Percentiles rank a stretch among this genome's conserved stretches.
Evolutionary conservation across 75 land plant species (phyloP).

Genomic region (Picea glauca): DNA sequence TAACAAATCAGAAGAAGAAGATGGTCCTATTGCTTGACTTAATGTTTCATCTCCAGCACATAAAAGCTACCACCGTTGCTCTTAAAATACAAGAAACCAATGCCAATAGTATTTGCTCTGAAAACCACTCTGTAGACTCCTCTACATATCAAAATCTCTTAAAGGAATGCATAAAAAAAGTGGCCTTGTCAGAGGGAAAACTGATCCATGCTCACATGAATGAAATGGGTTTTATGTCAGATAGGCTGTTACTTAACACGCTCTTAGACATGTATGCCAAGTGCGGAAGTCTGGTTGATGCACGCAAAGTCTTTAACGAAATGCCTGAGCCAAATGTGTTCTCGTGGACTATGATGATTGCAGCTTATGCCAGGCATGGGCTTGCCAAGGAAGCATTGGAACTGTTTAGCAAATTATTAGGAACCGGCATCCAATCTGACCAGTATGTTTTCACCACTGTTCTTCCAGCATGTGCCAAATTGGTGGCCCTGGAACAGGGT

Average conservation of each 20-base stretch:
- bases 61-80: too few relatives aligned
- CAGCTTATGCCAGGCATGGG: not conserved
- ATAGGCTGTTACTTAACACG: not conserved
- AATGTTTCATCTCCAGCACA: too few relatives aligned
- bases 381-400: not conserved
- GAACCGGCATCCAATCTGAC: not conserved
- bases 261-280: conserved; percentile 7
- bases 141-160: not conserved
- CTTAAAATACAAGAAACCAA: too few relatives aligned
- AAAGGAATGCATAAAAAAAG: not conserved
- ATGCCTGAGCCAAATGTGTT: conserved; percentile 5
- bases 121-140: not conserved
- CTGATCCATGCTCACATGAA: not conserved
- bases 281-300: conserved; percentile 2
- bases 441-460: not conserved
- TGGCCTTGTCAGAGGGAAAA: not conserved
- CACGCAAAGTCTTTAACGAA: not conserved
- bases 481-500: not conserved
- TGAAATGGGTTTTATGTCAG: conserved; percentile 1
- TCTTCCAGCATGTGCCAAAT: not conserved
- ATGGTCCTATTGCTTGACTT: too few relatives aligned
- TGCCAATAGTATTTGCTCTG: too few relatives aligned
- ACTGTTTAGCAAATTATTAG: not conserved
- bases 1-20: too few relatives aligned
- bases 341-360: not conserved